These are phyloP conservation scores for Raphanus sativus DNA, from an alignment of 345 rosid genomes.

Conservation along the genomic window DNA sequence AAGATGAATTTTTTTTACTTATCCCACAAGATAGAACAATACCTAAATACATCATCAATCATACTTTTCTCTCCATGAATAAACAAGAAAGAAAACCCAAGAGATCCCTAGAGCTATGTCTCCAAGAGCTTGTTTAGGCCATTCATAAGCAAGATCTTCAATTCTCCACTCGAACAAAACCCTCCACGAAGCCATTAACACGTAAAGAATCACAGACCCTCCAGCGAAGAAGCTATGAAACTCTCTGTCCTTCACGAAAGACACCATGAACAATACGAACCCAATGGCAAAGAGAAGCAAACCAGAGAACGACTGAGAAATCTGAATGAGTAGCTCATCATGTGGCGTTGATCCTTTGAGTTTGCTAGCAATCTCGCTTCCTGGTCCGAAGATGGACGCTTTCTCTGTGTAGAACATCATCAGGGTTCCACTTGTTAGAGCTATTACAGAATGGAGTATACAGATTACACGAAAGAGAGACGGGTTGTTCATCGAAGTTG, in stretches of 20 bases:
- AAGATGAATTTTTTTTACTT: not conserved
- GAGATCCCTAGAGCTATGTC: not conserved
- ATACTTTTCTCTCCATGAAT: not conserved
- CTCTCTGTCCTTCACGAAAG: not conserved
- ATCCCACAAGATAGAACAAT: not conserved
- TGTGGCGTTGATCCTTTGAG: conserved; percentile 85
- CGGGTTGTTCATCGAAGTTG: conserved; percentile 33
- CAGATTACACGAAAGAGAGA: conserved; percentile 47
- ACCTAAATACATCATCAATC: not conserved
- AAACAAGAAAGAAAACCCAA: not conserved
- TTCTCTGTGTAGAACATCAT: conserved; percentile 82
- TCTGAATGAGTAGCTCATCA: conserved; percentile 63
- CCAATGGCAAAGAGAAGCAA: not conserved
- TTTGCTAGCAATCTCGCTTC: conserved; percentile 58
- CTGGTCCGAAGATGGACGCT: conserved; percentile 59
- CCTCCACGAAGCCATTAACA: not conserved
- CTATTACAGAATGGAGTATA: conserved; percentile 68
- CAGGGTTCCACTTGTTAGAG: conserved; percentile 63
- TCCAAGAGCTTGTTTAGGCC: not conserved
- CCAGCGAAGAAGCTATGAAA: not conserved
- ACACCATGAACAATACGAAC: not conserved
- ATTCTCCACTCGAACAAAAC: not conserved
- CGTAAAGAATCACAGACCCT: not conserved
- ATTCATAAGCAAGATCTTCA: not conserved
- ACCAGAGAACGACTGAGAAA: not conserved